Evolutionary conservation across 441 rosid genomes (phyloP), one percentile per base, ranked within the genome.

Genomic region (Gossypium aridum): DNA sequence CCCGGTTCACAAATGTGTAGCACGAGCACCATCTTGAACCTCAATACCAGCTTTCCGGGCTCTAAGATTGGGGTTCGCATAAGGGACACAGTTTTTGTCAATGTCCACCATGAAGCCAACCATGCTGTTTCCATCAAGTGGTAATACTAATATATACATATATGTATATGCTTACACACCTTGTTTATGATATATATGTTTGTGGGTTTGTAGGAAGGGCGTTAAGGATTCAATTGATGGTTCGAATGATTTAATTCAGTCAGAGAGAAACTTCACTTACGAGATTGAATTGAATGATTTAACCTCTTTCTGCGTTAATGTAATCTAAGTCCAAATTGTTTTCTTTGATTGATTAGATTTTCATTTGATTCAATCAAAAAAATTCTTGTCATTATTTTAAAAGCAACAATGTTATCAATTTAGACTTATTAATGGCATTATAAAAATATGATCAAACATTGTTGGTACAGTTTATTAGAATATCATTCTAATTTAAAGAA

Each of bases 261-360:
- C 87, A 0, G 90, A 90, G 5, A 19, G 69, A 0, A 83, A 80
- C 6, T 91, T 91, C 53, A 75, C 71, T 1, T 80, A 91, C 16
- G 69, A 83, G 74, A 74, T 91, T 3, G 63, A 79, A 64, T 80
- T 88, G 47, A 39, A 9, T 39, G 13, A 39, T 39, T 39, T 39
- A 2, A 39, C 3, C 1, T 39, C 12, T 39, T 9, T 2, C 0
- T 39, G 10, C 3, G 47, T 39, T 39, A 8, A 9, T 39, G 3
- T 39, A 39, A 9, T 39, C 3, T 9, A 39, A 8, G 13, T 39
- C 13, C 0, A 39, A 39, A 39, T 8, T 39, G 12, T 39, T 34
- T 34, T 39, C 10, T 2, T 39, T 39, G 47, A 39, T 39, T 9
- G 13, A 9, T 39, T 39, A 39, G 13, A 39, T 39, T 39, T 39